Percentiles rank a stretch among this genome's conserved stretches.
These are phyloP conservation scores for Colletotrichum eremochloae DNA, from an alignment of 2,329 filamentous ascomycete genomes.

Conservation along the genomic window DNA sequence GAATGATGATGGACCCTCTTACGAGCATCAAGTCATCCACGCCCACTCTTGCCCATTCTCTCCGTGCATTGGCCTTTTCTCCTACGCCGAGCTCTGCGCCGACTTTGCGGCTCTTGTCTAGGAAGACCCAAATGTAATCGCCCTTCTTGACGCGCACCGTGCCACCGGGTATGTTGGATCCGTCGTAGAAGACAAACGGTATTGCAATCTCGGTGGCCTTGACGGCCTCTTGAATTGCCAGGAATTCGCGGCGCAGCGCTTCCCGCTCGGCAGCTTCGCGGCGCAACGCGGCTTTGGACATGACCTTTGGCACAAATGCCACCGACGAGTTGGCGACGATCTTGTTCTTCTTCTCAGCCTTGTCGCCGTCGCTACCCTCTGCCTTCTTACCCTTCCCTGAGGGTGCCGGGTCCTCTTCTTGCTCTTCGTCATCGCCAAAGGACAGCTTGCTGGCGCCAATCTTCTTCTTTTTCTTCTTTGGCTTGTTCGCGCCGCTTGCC, in stretches of 20 bases:
- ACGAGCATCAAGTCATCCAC: conserved; percentile 97
- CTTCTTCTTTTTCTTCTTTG: conserved; percentile 59
- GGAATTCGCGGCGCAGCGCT: conserved; percentile 84
- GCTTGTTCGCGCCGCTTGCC: conserved; percentile 47
- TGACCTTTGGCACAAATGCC: conserved; percentile 74
- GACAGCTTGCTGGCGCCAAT: conserved; percentile 65
- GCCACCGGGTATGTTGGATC: conserved; percentile 88
- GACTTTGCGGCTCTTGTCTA: conserved; percentile 92
- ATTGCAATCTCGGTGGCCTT: conserved; percentile 91
- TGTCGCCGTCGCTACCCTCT: conserved; percentile 45
- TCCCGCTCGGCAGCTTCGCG: conserved; percentile 85
- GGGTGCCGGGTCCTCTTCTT: conserved; percentile 52
- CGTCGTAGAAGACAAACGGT: conserved; percentile 97
- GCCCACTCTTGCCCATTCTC: conserved; percentile 92
- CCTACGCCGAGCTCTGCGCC: conserved; percentile 86
- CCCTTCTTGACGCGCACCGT: conserved; percentile 91
- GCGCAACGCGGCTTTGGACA: conserved; percentile 80
- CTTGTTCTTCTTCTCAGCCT: conserved; percentile 56
- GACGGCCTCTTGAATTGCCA: conserved; percentile 85
- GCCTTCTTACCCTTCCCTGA: conserved; percentile 41
- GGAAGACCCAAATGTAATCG: conserved; percentile 91
- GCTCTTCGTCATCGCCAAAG: conserved; percentile 75
- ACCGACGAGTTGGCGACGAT: conserved; percentile 74
- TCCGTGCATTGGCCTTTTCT: conserved; percentile 74
- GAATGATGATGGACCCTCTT: conserved; percentile 89